Evolutionary conservation across 2,329 filamentous ascomycete species (phyloP).

Genomic region (Exutisphaerella laricina): DNA sequence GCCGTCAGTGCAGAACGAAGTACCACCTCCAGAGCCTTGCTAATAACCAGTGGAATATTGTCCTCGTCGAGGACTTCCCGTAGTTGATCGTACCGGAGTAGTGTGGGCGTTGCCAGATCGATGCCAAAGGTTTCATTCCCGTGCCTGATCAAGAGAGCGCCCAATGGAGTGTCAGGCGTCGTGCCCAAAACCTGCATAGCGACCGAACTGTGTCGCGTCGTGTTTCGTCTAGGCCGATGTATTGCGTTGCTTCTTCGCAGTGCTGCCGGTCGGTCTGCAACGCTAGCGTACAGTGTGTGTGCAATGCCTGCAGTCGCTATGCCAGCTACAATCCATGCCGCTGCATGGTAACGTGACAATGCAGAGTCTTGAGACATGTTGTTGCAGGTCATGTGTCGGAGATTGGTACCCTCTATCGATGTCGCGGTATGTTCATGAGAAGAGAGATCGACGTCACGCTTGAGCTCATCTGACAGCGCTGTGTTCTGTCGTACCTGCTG

Average conservation of each 20-base stretch:
- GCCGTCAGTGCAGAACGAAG: not conserved
- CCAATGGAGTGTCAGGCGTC: slow-evolving; percentile 14
- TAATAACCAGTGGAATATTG: not conserved
- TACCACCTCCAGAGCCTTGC: not conserved
- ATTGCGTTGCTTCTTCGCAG: slow-evolving; percentile 23
- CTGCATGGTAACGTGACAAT: slow-evolving; percentile 40
- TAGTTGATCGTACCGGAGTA: slow-evolving; percentile 10
- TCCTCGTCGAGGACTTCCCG: slow-evolving; percentile 5
- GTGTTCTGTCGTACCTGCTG: not conserved
- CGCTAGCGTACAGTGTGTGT: slow-evolving; percentile 51
- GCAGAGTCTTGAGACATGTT: slow-evolving; percentile 20
- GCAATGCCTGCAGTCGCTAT: slow-evolving; percentile 53
- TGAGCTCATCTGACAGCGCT: not conserved
- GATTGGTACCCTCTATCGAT: too few species aligned
- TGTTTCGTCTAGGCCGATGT: slow-evolving; percentile 14
- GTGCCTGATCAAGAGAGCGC: slow-evolving; percentile 11
- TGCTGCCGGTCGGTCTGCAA: slow-evolving; percentile 8
- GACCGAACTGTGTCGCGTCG: slow-evolving; percentile 4
- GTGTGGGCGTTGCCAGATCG: slow-evolving; percentile 11
- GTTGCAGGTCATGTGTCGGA: slow-evolving; percentile 14
- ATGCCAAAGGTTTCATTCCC: slow-evolving; percentile 13
- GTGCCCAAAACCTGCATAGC: slow-evolving; percentile 7
- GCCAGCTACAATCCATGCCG: slow-evolving; percentile 53
- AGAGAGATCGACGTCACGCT: not conserved
- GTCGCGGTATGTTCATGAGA: too few species aligned